Evolutionary conservation across 2,329 filamentous ascomycete genomes (phyloP).

Genomic region (Penicillium sp.): DNA sequence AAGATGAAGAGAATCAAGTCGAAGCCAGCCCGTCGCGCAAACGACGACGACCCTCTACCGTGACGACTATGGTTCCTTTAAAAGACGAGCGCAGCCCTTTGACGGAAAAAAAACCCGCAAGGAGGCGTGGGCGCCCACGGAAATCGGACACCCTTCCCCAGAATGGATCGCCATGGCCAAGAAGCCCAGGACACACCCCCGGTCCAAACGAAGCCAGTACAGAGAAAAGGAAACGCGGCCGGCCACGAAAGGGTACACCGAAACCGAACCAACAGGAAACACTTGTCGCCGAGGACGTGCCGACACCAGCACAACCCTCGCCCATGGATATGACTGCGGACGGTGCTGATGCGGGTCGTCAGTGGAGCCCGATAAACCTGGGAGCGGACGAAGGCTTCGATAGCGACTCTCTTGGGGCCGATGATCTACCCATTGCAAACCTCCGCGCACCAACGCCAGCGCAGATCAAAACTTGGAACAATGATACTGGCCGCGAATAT

Average conservation of each 20-base stretch:
- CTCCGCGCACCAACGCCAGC: conserved; percentile 20
- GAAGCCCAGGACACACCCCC: conserved; percentile 31
- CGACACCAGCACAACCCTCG: conserved; percentile 11
- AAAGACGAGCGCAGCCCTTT: conserved; percentile 36
- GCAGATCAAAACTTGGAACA: conserved; percentile 5
- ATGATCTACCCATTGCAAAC: conserved; percentile 24
- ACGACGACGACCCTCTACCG: conserved; percentile 32
- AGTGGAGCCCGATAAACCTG: conserved; percentile 20
- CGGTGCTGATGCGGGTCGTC: conserved; percentile 15
- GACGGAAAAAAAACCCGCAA: conserved; percentile 40
- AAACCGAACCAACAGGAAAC: conserved; percentile 15
- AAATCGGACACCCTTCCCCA: conserved; percentile 38
- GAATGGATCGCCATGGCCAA: conserved; percentile 36
- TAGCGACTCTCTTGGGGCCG: conserved; percentile 23
- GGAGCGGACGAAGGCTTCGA: conserved; percentile 14
- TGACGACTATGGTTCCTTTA: conserved; percentile 44
- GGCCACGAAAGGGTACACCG: conserved; percentile 38
- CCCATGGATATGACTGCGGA: conserved; percentile 31
- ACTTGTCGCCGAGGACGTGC: conserved; percentile 17
- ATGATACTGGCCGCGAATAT: conserved; percentile 17
- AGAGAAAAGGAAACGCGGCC: conserved; percentile 38
- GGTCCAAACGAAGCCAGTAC: conserved; percentile 25
- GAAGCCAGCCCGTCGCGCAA: conserved; percentile 33
- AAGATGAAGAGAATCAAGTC: conserved; percentile 39
- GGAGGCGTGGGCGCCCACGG: conserved; percentile 43